These are phyloP conservation scores for Naganishia kalamii DNA, from an alignment of 768 basidiomycete species.

Conservation along the genomic window DNA sequence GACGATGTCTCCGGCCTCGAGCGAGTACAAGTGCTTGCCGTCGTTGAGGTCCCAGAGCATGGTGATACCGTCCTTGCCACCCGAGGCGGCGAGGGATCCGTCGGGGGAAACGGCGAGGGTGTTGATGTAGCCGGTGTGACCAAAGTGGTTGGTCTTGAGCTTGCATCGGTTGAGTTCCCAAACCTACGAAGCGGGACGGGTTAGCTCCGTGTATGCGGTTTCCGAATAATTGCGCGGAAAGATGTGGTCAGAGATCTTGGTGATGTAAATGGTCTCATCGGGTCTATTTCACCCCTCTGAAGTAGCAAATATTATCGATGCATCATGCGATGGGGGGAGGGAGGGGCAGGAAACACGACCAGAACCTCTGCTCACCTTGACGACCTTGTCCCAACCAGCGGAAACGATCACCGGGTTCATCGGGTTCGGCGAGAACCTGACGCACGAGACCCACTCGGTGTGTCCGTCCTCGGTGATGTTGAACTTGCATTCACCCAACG, in stretches of 20 bases:
- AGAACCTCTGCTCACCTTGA: slow-evolving; percentile 66
- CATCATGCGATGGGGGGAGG: slow-evolving; percentile 32
- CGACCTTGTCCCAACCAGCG: slow-evolving; percentile 99
- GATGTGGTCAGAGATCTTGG: slow-evolving; percentile 67
- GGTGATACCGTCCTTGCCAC: slow-evolving; percentile 98
- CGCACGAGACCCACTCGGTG: slow-evolving; percentile 98
- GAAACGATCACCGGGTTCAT: slow-evolving; percentile 97
- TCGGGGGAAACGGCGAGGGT: slow-evolving; percentile 97
- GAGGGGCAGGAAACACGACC: slow-evolving; percentile 6
- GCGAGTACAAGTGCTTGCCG: slow-evolving; percentile 99
- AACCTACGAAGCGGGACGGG: slow-evolving; percentile 56
- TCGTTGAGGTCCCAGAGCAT: slow-evolving; percentile 99
- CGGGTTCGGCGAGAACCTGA: slow-evolving; percentile 97
- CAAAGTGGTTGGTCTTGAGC: slow-evolving; percentile 99
- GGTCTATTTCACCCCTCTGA: slow-evolving; percentile 60
- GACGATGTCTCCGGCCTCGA: slow-evolving; percentile 96
- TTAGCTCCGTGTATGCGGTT: not conserved
- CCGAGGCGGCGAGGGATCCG: slow-evolving; percentile 96
- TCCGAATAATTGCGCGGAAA: not conserved
- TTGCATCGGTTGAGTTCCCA: slow-evolving; percentile 99
- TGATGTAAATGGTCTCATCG: slow-evolving; percentile 72
- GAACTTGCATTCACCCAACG: slow-evolving; percentile 99
- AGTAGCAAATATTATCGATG: slow-evolving; percentile 77
- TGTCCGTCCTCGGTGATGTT: slow-evolving; percentile 99
- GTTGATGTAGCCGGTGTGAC: slow-evolving; percentile 99